These are phyloP conservation scores for Skeletonema grethae DNA, from an alignment of 108 stramenopile genomes.

Conservation along the genomic window DNA sequence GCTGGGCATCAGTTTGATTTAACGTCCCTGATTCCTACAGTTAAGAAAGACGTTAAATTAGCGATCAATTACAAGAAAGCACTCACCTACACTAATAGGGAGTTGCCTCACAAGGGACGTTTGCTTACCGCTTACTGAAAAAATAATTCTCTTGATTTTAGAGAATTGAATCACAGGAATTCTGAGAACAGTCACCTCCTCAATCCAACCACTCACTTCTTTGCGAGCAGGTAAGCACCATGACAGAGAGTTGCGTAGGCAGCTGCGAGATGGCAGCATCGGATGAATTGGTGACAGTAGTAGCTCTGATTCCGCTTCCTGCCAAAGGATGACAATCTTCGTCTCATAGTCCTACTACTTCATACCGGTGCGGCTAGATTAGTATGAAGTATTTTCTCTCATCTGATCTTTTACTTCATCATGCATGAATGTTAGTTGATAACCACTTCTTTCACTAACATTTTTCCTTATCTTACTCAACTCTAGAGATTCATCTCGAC, in stretches of 20 bases:
- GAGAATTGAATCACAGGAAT: background rate
- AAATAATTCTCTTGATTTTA: background rate
- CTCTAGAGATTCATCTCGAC: slow-evolving; percentile 55
- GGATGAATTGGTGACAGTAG: too few species aligned
- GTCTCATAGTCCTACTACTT: too few species aligned
- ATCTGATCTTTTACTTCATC: too few species aligned
- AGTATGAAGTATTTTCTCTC: too few species aligned
- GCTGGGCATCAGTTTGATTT: too few species aligned
- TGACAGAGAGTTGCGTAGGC: background rate
- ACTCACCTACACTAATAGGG: background rate
- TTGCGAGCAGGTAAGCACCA: slow-evolving; percentile 49
- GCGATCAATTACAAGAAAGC: background rate
- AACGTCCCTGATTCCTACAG: background rate
- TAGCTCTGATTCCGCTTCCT: too few species aligned
- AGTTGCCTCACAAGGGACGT: background rate
- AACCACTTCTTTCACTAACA: background rate
- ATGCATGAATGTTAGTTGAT: too few species aligned
- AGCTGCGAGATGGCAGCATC: background rate
- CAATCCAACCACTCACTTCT: slow-evolving; percentile 24
- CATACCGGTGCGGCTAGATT: too few species aligned
- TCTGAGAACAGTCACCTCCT: background rate
- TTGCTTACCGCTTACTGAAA: slow-evolving; percentile 1
- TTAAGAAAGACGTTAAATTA: background rate
- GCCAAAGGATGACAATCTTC: too few species aligned
- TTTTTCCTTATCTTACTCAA: background rate